Evolutionary conservation across 352 stramenopile species (phyloP).

Genomic region (Phytophthora agathidicida): DNA sequence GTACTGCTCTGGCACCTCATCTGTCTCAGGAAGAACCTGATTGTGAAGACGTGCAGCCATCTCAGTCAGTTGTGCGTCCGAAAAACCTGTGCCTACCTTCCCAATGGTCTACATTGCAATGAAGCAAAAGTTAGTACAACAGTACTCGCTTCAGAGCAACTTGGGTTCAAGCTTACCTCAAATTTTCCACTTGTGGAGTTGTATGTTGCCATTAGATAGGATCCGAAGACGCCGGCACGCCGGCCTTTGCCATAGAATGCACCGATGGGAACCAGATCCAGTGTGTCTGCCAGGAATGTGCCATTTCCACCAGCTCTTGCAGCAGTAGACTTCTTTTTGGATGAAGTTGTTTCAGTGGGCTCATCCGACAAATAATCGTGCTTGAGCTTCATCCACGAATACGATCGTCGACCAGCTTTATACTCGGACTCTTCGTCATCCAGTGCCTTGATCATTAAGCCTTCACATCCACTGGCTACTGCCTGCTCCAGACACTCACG

Average conservation of each 20-base stretch:
- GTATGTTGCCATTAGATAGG: constrained; percentile 98
- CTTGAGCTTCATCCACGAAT: constrained; percentile 89
- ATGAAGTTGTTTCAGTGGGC: not conserved
- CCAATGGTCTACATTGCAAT: constrained; percentile 63
- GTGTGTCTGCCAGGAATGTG: constrained; percentile 80
- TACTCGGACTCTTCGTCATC: constrained; percentile 59
- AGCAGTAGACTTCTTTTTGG: constrained; percentile 2
- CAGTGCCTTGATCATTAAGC: constrained; percentile 80
- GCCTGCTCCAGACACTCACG: constrained; percentile 50
- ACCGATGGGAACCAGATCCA: constrained; percentile 99
- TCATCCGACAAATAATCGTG: constrained; percentile 72
- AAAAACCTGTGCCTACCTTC: constrained; percentile 98
- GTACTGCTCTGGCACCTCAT: constrained; percentile 65
- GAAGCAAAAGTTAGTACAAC: constrained; percentile 8
- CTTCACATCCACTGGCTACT: constrained; percentile 72
- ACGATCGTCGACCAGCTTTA: constrained; percentile 70
- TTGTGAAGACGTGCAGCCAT: constrained; percentile 59
- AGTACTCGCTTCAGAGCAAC: not conserved
- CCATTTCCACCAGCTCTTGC: constrained; percentile 34
- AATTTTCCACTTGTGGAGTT: constrained; percentile 94
- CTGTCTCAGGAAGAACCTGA: constrained; percentile 41
- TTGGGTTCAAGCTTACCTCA: constrained; percentile 63
- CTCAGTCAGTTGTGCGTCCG: constrained; percentile 92
- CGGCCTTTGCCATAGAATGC: constrained; percentile 97
- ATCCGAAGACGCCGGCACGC: constrained; percentile 95